Base-by-base conservation (phyloP, 371 early-diverging fungal species). In the Rhizopus sp. region DNA sequence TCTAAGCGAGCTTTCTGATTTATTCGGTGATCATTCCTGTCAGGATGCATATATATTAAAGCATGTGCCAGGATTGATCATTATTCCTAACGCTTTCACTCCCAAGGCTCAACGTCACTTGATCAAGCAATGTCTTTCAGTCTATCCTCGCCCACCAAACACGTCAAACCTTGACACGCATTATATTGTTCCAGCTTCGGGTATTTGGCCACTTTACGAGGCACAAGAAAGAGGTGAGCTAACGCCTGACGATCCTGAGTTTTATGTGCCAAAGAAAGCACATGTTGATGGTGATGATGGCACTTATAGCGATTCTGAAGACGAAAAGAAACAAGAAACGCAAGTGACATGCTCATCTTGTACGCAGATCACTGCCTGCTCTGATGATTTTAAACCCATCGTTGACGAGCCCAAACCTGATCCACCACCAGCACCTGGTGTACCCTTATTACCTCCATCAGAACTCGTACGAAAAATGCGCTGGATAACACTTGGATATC, bases 401-500 rank as follows among this genome's bases (percentile, higher is more conserved):
- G 49, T 62, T 23, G 8, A 51, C 1, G 50, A 54, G 3, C 59
- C 58, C 6, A 63, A 66, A 35, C 56, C 55, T n/a, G 79, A 53
- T 67, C 70, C 54, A 59, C 66, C 8, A 62, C 80, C 42, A 38
- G 72, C 13, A 47, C 70, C 52, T 51, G 73, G n/a, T 59, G 79
- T 44, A 44, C 71, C 63, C 23, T 32, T 60, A 15, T 53, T 84
- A 5, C 66, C 82, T 17, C 78, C 84, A 9, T 53, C 65, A 31
- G 75, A 80, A 48, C 72, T 85, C n/a, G 13, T 87, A 0, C 63
- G 75, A 13, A 81, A 78, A 49, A 62, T 92, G 63, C 85, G 97
- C 7, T 97, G 97, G 97, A 81, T 87, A 31, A 93, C 92, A 3
- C 63, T 96, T 13, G 96, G 97, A 7, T 83, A 84, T 65, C 92